A percentile compares a stretch with the other conserved stretches of the same genome.
These are phyloP conservation scores for Candida quercuum DNA, from an alignment of 805 yeast genomes.

Conservation along the genomic window DNA sequence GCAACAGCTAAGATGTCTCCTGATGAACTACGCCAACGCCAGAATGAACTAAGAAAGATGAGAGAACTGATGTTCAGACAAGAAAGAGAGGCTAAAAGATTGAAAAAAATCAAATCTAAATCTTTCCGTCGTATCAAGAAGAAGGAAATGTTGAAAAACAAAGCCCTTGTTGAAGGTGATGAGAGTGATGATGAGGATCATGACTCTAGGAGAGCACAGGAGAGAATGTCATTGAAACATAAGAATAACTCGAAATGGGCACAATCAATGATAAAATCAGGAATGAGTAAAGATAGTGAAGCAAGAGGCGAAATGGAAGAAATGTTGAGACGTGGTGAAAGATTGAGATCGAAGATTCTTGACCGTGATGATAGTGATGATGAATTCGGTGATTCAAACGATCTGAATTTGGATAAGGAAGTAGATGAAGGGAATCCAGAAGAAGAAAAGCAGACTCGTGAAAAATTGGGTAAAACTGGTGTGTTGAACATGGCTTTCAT, in stretches of 20 bases:
- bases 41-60: constrained; percentile 83
- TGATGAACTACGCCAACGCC: constrained; percentile 72
- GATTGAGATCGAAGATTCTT: constrained; percentile 62
- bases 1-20: constrained; percentile 76
- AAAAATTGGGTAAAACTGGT: constrained; percentile 74
- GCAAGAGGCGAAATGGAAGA: constrained; percentile 90
- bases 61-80: constrained; percentile 96
- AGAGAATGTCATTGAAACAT: constrained; percentile 89
- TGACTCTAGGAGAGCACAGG: constrained; percentile 76
- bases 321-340: constrained; percentile 85
- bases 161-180: constrained; percentile 60
- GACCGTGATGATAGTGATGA: constrained; percentile 44
- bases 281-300: constrained; percentile 80
- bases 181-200: constrained; percentile 54
- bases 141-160: constrained; percentile 70
- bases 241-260: constrained; percentile 91
- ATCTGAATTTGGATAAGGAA: constrained; percentile 42
- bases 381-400: constrained; percentile 36
- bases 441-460: constrained; percentile 28
- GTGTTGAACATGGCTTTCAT: constrained; percentile 92
- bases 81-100: constrained; percentile 82
- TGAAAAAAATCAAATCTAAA: constrained; percentile 93
- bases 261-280: constrained; percentile 79
- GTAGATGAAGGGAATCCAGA: constrained; percentile 41
- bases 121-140: constrained; percentile 80